phyloP scores from a whole-genome alignment of 352 stramenopile genomes.

The Thraustotheca clavata region DNA sequence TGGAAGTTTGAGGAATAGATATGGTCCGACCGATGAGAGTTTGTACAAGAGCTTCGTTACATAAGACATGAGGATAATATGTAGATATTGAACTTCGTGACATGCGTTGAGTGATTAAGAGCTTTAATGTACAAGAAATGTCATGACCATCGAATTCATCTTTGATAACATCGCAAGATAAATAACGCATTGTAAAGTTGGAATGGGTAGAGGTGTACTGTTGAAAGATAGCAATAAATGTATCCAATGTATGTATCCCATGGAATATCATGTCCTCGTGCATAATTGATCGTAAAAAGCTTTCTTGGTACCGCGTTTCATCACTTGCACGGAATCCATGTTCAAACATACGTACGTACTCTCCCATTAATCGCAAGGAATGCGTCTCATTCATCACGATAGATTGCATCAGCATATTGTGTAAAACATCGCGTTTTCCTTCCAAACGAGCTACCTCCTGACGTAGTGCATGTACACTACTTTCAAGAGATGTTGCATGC shows the following conservation, averaged over 20 bases:
- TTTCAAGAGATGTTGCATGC: not conserved
- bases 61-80: slow-evolving; percentile 6
- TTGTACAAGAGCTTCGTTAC: slow-evolving; percentile 12
- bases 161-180: not conserved
- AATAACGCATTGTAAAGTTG: slow-evolving; percentile 12
- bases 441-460: not conserved
- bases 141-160: not conserved
- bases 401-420: not conserved
- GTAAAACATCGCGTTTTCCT: not conserved
- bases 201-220: not conserved
- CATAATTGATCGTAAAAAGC: slow-evolving; percentile 13
- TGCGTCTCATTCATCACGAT: slow-evolving; percentile 26
- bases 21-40: slow-evolving; percentile 2
- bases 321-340: not conserved
- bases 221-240: slow-evolving; percentile 10
- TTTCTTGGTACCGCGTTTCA: not conserved
- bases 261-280: slow-evolving; percentile 3
- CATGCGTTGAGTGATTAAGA: slow-evolving; percentile 5
- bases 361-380: slow-evolving; percentile 33
- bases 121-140: not conserved
- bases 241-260: not conserved
- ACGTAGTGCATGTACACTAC: not conserved
- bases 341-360: slow-evolving; percentile 27
- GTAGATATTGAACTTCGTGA: not conserved
- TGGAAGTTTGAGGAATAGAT: not conserved